Evolutionary conservation across 768 basidiomycete species (phyloP).

Genomic region (Leccinum longicurvipes): DNA sequence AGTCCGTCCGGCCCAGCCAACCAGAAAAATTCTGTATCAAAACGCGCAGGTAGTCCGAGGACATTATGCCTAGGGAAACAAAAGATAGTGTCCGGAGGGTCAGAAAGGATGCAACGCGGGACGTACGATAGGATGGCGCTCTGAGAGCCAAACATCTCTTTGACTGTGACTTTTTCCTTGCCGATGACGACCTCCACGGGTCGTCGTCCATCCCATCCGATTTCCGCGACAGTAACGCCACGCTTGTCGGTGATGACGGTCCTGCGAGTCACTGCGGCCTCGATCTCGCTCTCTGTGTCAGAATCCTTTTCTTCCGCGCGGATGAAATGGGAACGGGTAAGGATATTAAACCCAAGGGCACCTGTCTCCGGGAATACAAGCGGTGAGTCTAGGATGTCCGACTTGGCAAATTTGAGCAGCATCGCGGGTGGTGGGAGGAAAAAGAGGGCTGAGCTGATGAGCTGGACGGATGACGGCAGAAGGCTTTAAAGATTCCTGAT

Average conservation of each 20-base stretch:
- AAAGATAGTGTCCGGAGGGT: not conserved
- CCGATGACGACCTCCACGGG: slow-evolving; percentile 49
- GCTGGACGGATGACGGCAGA: not conserved
- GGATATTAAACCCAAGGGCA: slow-evolving; percentile 45
- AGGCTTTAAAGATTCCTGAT: not conserved
- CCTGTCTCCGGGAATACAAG: slow-evolving; percentile 55
- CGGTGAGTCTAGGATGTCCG: slow-evolving; percentile 55
- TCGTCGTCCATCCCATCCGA: slow-evolving; percentile 51
- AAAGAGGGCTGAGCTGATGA: not conserved
- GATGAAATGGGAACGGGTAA: slow-evolving; percentile 38
- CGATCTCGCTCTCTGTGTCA: slow-evolving; percentile 28
- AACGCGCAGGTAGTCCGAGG: slow-evolving; percentile 60
- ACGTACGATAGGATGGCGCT: slow-evolving; percentile 54
- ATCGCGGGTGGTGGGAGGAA: slow-evolving; percentile 29
- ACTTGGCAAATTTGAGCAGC: slow-evolving; percentile 57
- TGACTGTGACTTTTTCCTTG: slow-evolving; percentile 48
- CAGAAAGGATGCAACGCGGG: not conserved
- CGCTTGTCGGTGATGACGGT: slow-evolving; percentile 44
- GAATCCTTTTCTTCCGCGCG: slow-evolving; percentile 26
- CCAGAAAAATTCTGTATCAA: slow-evolving; percentile 60
- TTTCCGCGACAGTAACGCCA: slow-evolving; percentile 43
- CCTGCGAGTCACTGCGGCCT: slow-evolving; percentile 30
- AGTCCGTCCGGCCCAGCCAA: slow-evolving; percentile 52
- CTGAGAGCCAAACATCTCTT: slow-evolving; percentile 55
- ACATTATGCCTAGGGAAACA: slow-evolving; percentile 46